Base-by-base conservation (phyloP, 306 rosid genomes). In the Dalbergia oliveri region DNA sequence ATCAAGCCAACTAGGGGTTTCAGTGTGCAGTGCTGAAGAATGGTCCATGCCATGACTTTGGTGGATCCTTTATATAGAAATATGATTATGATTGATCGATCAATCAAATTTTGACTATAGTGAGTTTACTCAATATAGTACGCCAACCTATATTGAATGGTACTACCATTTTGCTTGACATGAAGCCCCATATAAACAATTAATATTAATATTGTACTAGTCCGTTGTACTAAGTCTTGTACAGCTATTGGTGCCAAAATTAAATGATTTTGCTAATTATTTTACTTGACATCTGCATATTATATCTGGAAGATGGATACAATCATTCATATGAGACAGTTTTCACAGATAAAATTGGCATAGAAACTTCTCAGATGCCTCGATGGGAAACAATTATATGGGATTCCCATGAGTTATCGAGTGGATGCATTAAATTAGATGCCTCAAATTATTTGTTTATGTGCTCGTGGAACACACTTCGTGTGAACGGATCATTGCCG, bases 1-100 rank as follows among this genome's bases (percentile, higher is more conserved):
- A 2, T 62, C 56, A 61, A 77, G 65, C 64, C 59, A 77, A 35
- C 71, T 11, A 44, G 65, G 75, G 26, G 69, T 44, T 62, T 49
- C 68, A 5, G 12, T 37, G 16, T 35, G 18, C 66, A 9, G 21
- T 21, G 21, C 26, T 53, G 49, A 57, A 1, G 35, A n/a, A 14
- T 41, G 60, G 51, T 69, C 33, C 50, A 65, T 65, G 21, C 45
- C 67, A 33, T 62, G 67, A 62, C 66, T 61, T 61, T 53, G 19
- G 64, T 34, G 58, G 49, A 68, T 50, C 8, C 10, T 37, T 5
- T 64, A 56, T 18, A 54, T 41, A 33, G 58, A 65, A 47, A 9
- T 26, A 26, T 26, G 31, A 21, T 78, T 9, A 19, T 73, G 31
- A 6, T 9, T 69, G 12, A 19, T 66, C 3, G 6, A 12, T 11